Evolutionary conservation across 163 green algal species (phyloP), one percentile per base, ranked within the genome.

Genomic region (Prototheca cutis): DNA sequence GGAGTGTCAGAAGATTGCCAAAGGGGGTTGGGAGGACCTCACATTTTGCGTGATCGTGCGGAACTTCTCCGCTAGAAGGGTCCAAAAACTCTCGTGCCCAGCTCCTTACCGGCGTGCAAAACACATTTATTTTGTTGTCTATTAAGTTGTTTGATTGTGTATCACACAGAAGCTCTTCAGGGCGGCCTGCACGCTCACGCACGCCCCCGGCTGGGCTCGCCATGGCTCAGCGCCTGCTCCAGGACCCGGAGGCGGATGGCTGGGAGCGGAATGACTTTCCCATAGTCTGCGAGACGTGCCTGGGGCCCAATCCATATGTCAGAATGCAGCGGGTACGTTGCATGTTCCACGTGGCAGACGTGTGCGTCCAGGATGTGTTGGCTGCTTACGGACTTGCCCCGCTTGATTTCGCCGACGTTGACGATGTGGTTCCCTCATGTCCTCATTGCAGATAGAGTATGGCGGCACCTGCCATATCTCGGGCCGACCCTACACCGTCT

Each of bases 231-330:
- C 42, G 66, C 27, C 36, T 68, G 34, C 53, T 69, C 18, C 55
- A 65, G 18, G 66, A 74, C 47, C 62, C 76, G 27, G 85, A 94
- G 31, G 66, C 64, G 21, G 87, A 92, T 39, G 85, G 87, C 18
- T 94, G 87, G 86, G 91, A 97, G 75, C 65, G 84, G 6, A 80
- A 67, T n/a, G 93, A 98, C 67, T 97, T 99, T 65, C 93, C 93
- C 7, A 96, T 99, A 42, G 86, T 97, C 0, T 99, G 93, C 72
- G 89, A 97, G 70, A 95, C 87, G 6, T 99, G 93, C 65, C 66
- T 99, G 36, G 93, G 93, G 0, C 90, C 94, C 19, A 99, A 98
- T 68, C 93, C 93, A 0, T 99, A 97, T 57, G 89, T 99, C 10
- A 64, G 93, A n/a, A 99, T 99, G 91, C 86, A 96, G 72, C 63